These are phyloP conservation scores for Paramecium caudatum DNA, from an alignment of 73 alveolate species.

Conservation along the genomic window DNA sequence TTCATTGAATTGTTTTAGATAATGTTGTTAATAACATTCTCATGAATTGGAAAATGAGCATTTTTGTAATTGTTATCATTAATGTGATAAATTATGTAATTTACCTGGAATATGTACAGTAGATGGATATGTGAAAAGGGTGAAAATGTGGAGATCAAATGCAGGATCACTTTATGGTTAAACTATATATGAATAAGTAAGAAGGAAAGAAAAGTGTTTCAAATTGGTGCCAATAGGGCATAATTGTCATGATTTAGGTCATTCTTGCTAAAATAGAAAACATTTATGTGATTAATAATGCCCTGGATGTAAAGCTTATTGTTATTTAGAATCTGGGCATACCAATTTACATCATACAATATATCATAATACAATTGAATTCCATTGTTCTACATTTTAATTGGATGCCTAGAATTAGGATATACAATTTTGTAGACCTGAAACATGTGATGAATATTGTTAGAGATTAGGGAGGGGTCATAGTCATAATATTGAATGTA, in stretches of 20 bases:
- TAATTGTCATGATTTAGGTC: slow-evolving; percentile 25
- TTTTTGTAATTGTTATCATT: slow-evolving; percentile 49
- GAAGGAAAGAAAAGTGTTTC: slow-evolving; percentile 30
- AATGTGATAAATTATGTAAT: slow-evolving; percentile 29
- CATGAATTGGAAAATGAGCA: slow-evolving; percentile 44
- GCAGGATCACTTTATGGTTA: slow-evolving; percentile 3
- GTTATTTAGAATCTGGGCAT: slow-evolving; percentile 58
- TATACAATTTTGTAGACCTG: slow-evolving; percentile 12
- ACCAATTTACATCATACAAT: slow-evolving; percentile 24
- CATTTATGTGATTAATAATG: slow-evolving; percentile 25
- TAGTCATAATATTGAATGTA: neutral
- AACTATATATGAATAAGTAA: neutral
- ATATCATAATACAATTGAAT: neutral
- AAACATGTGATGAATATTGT: slow-evolving; percentile 40
- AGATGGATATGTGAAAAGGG: neutral
- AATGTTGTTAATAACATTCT: slow-evolving; percentile 13
- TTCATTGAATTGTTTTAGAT: neutral
- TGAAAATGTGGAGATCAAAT: slow-evolving; percentile 24
- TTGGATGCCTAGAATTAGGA: neutral
- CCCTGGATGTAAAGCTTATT: slow-evolving; percentile 51
- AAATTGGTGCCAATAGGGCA: slow-evolving; percentile 4
- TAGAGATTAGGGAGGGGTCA: slow-evolving; percentile 9
- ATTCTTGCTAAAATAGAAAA: slow-evolving; percentile 1
- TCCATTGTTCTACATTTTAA: neutral
- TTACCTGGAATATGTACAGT: slow-evolving; percentile 42